Evolutionary conservation across 2,329 filamentous ascomycete species (phyloP).

Genomic region (Neonectria faginata): DNA sequence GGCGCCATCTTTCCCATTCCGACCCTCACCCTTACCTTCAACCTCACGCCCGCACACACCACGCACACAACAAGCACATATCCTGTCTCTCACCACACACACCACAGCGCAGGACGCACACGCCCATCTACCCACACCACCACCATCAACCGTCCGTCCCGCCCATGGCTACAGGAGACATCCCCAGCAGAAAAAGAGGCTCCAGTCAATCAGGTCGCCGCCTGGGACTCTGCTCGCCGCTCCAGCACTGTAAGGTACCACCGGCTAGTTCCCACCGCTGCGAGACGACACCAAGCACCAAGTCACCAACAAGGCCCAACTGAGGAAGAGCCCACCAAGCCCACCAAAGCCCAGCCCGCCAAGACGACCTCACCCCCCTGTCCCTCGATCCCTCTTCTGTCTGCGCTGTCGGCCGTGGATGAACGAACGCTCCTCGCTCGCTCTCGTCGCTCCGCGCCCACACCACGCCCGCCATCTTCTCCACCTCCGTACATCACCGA

Average conservation of each 20-base stretch:
- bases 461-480: conserved; percentile 27
- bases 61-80: not conserved
- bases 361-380: conserved; percentile 19
- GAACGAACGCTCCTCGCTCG: conserved; percentile 29
- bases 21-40: conserved; percentile 15
- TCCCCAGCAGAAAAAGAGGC: conserved; percentile 24
- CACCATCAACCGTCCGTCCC: conserved; percentile 21
- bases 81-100: conserved; percentile 1
- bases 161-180: conserved; percentile 14
- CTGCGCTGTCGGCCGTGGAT: conserved; percentile 27
- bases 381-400: conserved; percentile 27
- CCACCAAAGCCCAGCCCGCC: conserved; percentile 7
- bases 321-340: conserved; percentile 15
- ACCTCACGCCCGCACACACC: conserved; percentile 4
- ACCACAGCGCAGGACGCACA: conserved; percentile 11
- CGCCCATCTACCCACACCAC: conserved; percentile 21
- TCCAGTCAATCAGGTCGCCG: conserved; percentile 19
- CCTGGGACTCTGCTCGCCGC: conserved; percentile 7
- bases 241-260: conserved; percentile 31
- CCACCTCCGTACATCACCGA: conserved; percentile 46
- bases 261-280: conserved; percentile 4
- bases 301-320: conserved; percentile 14
- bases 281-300: conserved; percentile 21
- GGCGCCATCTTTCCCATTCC: conserved; percentile 24
- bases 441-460: conserved; percentile 28